These are phyloP conservation scores for Zygosaccharomyces bailii DNA, from an alignment of 805 yeast species.

Conservation along the genomic window DNA sequence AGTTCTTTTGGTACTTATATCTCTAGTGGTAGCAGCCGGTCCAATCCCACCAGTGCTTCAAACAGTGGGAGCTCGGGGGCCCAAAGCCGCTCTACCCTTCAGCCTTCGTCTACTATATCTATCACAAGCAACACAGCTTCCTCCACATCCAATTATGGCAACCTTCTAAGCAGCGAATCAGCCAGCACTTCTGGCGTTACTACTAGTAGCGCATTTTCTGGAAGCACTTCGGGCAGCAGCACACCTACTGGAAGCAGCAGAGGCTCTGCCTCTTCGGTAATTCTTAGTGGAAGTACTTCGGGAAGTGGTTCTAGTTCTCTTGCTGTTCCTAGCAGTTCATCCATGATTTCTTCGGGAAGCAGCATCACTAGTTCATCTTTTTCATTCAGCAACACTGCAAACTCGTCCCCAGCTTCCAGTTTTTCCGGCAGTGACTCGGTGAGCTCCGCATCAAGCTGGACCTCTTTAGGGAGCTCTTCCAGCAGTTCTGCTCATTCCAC, in stretches of 20 bases:
- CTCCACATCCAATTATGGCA: not conserved
- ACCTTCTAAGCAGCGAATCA: slow-evolving; percentile 3
- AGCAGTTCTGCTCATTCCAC: not conserved
- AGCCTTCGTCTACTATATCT: slow-evolving; percentile 14
- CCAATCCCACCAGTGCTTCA: slow-evolving; percentile 7
- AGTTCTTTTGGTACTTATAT: not conserved
- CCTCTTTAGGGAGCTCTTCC: not conserved
- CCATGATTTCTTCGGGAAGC: not conserved
- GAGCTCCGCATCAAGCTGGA: slow-evolving; percentile 3
- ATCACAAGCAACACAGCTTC: slow-evolving; percentile 5
- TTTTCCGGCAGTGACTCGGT: slow-evolving; percentile 1
- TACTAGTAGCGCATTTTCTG: not conserved
- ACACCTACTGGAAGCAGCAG: not conserved
- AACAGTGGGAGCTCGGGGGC: slow-evolving; percentile 5
- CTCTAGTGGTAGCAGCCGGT: not conserved
- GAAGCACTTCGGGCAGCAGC: not conserved
- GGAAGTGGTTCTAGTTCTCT: slow-evolving; percentile 4
- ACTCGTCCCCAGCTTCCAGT: not conserved
- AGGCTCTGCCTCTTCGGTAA: not conserved
- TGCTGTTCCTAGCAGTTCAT: not conserved
- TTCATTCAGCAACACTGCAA: no score
- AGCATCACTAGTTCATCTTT: slow-evolving; percentile 1
- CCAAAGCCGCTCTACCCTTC: slow-evolving; percentile 8
- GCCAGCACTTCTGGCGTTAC: not conserved
- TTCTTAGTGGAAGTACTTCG: not conserved